These are phyloP conservation scores for Ophidiomyces ophidiicola DNA, from an alignment of 2,329 filamentous ascomycete genomes.

Conservation along the genomic window DNA sequence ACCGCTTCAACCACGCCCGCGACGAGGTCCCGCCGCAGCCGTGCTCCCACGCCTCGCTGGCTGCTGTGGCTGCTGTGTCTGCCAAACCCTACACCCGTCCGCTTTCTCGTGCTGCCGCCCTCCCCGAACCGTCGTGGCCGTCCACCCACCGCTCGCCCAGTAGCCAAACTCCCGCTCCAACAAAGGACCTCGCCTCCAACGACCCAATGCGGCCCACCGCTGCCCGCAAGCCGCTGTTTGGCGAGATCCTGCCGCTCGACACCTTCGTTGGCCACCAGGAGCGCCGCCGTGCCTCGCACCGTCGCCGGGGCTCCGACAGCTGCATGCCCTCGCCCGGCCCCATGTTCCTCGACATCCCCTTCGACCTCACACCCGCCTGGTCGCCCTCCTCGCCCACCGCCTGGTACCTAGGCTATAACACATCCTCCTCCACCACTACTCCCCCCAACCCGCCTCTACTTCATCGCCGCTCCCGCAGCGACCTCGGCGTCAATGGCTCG, in stretches of 20 bases:
- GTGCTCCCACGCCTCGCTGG: slow-evolving; percentile 22
- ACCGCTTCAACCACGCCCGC: slow-evolving; percentile 59
- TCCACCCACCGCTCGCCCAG: slow-evolving; percentile 16
- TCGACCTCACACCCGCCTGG: slow-evolving; percentile 32
- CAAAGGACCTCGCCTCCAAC: background rate
- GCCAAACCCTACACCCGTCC: slow-evolving; percentile 21
- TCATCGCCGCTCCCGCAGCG: slow-evolving; percentile 42
- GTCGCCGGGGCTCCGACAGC: slow-evolving; percentile 59
- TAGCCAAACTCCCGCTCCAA: background rate
- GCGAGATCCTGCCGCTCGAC: slow-evolving; percentile 53
- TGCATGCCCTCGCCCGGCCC: slow-evolving; percentile 44
- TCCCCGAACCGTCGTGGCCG: no score
- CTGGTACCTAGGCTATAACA: slow-evolving; percentile 46
- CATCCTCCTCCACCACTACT: slow-evolving; percentile 33
- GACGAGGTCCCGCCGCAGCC: slow-evolving; percentile 36
- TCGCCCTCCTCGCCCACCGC: slow-evolving; percentile 55
- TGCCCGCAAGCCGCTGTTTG: slow-evolving; percentile 54
- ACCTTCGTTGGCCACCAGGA: slow-evolving; percentile 22
- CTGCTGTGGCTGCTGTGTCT: slow-evolving; percentile 21
- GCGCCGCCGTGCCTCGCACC: slow-evolving; percentile 46
- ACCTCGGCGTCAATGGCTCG: slow-evolving; percentile 36
- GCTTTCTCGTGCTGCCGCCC: slow-evolving; percentile 13
- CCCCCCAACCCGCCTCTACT: slow-evolving; percentile 16
- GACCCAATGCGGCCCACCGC: slow-evolving; percentile 18
- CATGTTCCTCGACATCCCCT: slow-evolving; percentile 30